Percentiles rank a stretch among this genome's conserved stretches.
These are phyloP conservation scores for Picea sitchensis DNA, from an alignment of 75 land plant species.

Conservation along the genomic window DNA sequence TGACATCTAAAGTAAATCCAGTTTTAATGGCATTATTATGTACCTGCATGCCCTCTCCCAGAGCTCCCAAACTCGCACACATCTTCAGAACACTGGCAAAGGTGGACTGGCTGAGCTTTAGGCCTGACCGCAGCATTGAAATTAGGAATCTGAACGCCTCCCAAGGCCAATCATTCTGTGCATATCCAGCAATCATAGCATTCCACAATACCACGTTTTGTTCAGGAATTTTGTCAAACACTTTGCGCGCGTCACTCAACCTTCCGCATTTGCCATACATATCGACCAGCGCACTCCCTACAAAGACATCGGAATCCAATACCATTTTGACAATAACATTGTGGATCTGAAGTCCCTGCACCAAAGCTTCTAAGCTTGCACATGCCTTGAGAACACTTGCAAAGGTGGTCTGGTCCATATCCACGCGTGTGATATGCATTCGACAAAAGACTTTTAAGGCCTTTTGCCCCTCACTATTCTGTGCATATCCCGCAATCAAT, in stretches of 20 bases:
- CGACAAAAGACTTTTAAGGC: constrained; percentile 21
- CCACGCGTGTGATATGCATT: constrained; percentile 16
- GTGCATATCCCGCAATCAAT: constrained; percentile 43
- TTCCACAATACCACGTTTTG: constrained; percentile 60
- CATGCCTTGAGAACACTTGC: constrained; percentile 14
- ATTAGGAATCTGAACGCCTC: constrained; percentile 32
- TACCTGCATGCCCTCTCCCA: constrained; percentile 18
- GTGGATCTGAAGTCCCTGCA: constrained; percentile 14
- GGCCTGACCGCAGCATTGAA: constrained; percentile 27
- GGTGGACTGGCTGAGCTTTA: constrained; percentile 35
- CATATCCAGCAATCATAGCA: constrained; percentile 62
- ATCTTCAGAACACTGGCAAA: constrained; percentile 36
- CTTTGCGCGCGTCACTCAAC: constrained; percentile 24
- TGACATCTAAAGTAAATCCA: constrained; percentile 39
- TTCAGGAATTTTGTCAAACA: constrained; percentile 45
- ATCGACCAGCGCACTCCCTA: neutral
- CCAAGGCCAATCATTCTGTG: constrained; percentile 32
- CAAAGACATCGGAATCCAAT: constrained; percentile 4
- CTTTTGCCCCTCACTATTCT: constrained; percentile 19
- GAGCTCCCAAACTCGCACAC: constrained; percentile 16
- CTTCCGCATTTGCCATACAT: constrained; percentile 43
- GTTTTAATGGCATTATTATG: constrained; percentile 25
- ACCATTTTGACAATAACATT: constrained; percentile 3
- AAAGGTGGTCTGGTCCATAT: neutral
- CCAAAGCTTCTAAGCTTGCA: constrained; percentile 9